Conservation (phyloP, 805 yeast species). For the Candida sphagnicola region DNA sequence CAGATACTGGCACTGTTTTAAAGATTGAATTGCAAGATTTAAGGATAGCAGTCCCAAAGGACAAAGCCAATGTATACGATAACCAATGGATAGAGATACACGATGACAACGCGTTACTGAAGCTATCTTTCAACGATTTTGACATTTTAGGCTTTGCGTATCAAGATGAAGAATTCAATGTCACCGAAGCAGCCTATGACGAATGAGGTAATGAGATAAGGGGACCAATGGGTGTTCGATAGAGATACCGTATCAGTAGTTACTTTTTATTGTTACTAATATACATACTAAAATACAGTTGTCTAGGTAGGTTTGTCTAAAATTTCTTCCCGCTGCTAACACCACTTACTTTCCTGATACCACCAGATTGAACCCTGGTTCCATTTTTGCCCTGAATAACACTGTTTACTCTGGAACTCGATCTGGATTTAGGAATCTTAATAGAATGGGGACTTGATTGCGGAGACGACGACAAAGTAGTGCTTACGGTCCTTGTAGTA, state of each 20-base stretch:
- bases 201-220: constrained; percentile 18
- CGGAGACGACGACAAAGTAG: constrained; percentile 32
- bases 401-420: constrained; percentile 17
- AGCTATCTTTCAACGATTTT: constrained; percentile 34
- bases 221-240: no score
- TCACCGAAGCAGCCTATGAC: constrained; percentile 32
- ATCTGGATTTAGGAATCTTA: constrained; percentile 22
- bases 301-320: background rate
- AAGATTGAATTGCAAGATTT: constrained; percentile 17
- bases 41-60: constrained; percentile 40
- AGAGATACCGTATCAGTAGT: background rate
- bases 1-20: background rate
- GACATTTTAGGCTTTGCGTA: constrained; percentile 40
- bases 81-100: constrained; percentile 32
- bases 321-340: constrained; percentile 8
- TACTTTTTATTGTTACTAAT: background rate
- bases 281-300: background rate
- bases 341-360: constrained; percentile 23
- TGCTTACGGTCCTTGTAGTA: constrained; percentile 48
- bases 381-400: constrained; percentile 9
- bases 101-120: constrained; percentile 24
- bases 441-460: constrained; percentile 21
- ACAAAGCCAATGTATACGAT: constrained; percentile 28
- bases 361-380: constrained; percentile 6
- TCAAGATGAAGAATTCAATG: constrained; percentile 33